Evolutionary conservation across 2,329 filamentous ascomycete species (phyloP), one percentile per base, ranked within the genome.

Genomic region (Lachnellula arida): DNA sequence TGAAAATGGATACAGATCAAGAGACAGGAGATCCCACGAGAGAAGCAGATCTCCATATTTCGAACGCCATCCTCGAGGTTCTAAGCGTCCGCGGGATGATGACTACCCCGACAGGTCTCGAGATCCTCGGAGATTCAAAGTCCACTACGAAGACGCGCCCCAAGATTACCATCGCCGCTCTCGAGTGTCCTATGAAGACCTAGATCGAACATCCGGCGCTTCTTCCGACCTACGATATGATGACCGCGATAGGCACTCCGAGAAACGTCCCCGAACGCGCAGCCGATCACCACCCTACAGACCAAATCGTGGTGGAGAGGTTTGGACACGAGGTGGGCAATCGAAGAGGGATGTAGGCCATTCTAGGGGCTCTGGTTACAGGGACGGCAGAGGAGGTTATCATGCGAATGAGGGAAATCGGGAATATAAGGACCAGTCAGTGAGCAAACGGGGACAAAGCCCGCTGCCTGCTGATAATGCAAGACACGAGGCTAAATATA

Each of bases 401-500:
- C 56, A 59, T 46, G 59, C 58, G 39, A 63, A 69, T 59, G 66
- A 66, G 55, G 71, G 71, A 67, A 75, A 73, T 67, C 77, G 75
- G 69, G 72, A 76, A 69, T 74, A 70, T 71, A 76, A 75, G 74
- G 79, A 82, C 75, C 76, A 80, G 74, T 80, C 78, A 78, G 79
- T 80, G 79, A 84, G 80, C 77, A 84, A 82, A 76, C 80, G 80
- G 78, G 80, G 77, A 74, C 76, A 78, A 72, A 76, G 78, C 76
- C 77, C 76, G 76, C 76, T 80, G 74, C 76, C 74, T 76, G 79
- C 78, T 79, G 79, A 74, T 75, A 71, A 75, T 75, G 73, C 75
- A 72, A 85, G 76, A 80, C 71, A 79, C 75, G 76, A 86, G 78
- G 78, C 84, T 88, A 87, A 89, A 85, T 77, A 74, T 81, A 76